Evolutionary conservation across 805 yeast species (phyloP), one percentile per base, ranked within the genome.

Genomic region (Wickerhamiella alocasiicola): DNA sequence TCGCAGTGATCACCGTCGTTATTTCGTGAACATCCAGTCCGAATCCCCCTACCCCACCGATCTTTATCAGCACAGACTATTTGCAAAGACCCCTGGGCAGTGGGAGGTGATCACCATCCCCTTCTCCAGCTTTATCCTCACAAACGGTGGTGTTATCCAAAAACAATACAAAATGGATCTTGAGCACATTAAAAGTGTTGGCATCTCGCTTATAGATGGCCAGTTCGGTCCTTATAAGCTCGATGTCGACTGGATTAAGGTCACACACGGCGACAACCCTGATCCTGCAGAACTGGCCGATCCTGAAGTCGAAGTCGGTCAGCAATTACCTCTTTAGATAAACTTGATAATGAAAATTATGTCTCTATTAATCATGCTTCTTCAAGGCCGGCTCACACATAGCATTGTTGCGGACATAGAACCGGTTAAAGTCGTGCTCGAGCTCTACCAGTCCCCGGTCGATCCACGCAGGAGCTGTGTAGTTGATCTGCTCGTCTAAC

Each of bases 51-150:
- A 79, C 45, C 70, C 75, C 6, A 78, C 88, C 2, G 94, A 83
- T 58, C 62, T 83, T 47, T 83, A 74, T 59, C 94, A 83, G 59
- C 94, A 83, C 57, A 61, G 94, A 17, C 63, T 83, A 47, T 83
- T 81, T 51, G 61, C 80, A 48, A 72, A 74, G 49, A 70, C 65
- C 30, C 83, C 82, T 4, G 82, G 84, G 2, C 66, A 74, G 46
- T 82, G 94, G 94, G 91, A 83, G 55, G 78, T 84, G 1, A 84
- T 82, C 11, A 72, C 78, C 21, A 75, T 83, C 25, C 84, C 91
- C 33, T 63, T 83, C 38, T 71, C 74, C 48, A 85, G 79, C 54
- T 81, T 83, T 59, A 85, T 83, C 39, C 67, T 82, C 59, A 83
- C 94, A 17, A 81, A 81, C 56, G 75, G 81, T 67, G 94, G 94